These are phyloP conservation scores for Cucurbita moschata DNA, from an alignment of 306 rosid species.

Conservation along the genomic window DNA sequence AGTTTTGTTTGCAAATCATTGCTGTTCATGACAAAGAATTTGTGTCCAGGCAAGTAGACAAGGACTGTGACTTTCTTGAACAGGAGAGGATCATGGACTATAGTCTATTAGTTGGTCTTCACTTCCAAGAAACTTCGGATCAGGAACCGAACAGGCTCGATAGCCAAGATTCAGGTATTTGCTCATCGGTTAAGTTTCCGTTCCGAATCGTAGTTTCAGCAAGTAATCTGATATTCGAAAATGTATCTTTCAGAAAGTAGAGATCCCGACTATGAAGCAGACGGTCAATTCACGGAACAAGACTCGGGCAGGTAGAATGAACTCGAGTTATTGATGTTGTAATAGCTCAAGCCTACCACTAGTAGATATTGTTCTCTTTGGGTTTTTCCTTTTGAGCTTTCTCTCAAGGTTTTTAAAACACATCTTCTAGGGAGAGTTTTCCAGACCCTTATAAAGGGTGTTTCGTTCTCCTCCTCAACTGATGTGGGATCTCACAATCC, in stretches of 20 bases:
- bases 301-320: conserved; percentile 45
- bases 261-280: neutral
- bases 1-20: neutral
- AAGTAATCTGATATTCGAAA: neutral
- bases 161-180: conserved; percentile 20
- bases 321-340: neutral
- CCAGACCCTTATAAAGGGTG: no score
- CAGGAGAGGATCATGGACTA: conserved; percentile 96
- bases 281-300: conserved; percentile 14
- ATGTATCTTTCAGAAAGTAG: conserved; percentile 18
- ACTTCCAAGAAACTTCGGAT: conserved; percentile 44
- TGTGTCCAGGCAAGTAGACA: conserved; percentile 67
- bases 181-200: conserved; percentile 13
- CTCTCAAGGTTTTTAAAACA: no score
- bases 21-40: neutral
- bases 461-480: no score
- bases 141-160: conserved; percentile 21
- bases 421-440: no score
- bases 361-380: no score
- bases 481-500: no score
- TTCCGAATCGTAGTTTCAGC: neutral
- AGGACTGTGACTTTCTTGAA: conserved; percentile 90
- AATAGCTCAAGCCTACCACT: no score
- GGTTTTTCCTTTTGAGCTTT: no score
- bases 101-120: conserved; percentile 88